These are phyloP conservation scores for Nymphaea colorata DNA, from an alignment of 164 flowering plant genomes.

Conservation along the genomic window DNA sequence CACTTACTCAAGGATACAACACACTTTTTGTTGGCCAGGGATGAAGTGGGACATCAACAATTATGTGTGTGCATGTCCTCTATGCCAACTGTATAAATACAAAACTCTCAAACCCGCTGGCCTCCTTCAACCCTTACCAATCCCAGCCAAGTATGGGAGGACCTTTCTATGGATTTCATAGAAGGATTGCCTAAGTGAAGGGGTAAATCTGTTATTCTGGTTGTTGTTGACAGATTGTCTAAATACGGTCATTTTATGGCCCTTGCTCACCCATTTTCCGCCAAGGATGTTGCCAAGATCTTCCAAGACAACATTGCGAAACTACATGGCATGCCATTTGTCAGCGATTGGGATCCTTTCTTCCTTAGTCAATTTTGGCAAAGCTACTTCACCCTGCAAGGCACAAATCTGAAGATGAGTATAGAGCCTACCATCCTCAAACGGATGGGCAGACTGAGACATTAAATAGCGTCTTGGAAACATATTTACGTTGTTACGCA, in stretches of 20 bases:
- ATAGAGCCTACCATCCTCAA: neutral
- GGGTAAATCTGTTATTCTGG: conserved; percentile 1
- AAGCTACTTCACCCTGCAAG: neutral
- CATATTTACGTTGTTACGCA: conserved; percentile 5
- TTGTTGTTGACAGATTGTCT: neutral
- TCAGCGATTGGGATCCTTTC: conserved; percentile 1
- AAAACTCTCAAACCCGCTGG: neutral
- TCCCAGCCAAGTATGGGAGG: neutral
- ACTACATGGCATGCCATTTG: conserved; percentile 8
- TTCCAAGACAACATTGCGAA: neutral
- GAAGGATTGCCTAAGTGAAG: neutral
- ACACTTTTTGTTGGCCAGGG: no score
- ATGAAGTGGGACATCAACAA: no score
- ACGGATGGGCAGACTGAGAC: conserved; percentile 3
- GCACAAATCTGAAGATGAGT: neutral
- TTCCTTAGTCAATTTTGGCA: conserved; percentile 5
- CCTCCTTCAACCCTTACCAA: conserved; percentile 1
- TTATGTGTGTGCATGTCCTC: no score
- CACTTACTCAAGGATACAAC: no score
- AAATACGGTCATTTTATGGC: neutral
- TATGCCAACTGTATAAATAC: neutral
- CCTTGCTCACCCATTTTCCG: neutral
- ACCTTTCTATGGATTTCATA: conserved; percentile 2
- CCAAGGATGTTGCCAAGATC: neutral
- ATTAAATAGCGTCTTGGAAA: neutral